Conservation (phyloP, 2,329 filamentous ascomycete genomes). For the Colletotrichum endophyticum region DNA sequence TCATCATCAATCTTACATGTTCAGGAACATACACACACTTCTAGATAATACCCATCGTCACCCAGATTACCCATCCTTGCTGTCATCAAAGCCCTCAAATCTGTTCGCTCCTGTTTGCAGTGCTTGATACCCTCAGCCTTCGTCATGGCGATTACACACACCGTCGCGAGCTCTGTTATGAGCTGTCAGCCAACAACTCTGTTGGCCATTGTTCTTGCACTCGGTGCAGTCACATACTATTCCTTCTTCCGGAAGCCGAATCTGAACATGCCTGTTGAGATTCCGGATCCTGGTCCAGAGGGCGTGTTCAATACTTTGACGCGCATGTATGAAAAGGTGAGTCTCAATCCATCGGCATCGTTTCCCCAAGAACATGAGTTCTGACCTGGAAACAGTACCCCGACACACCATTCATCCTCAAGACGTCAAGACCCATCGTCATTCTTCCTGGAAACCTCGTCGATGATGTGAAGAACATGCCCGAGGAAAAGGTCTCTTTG, state of each 20-base stretch:
- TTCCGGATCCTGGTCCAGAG: background rate
- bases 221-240: background rate
- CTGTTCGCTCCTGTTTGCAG: background rate
- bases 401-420: background rate
- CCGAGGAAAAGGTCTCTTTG: slow-evolving; percentile 4
- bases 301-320: slow-evolving; percentile 1
- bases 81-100: background rate
- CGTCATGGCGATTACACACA: background rate
- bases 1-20: background rate
- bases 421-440: background rate
- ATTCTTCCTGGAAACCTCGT: background rate
- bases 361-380: accelerated
- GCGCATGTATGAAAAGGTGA: background rate
- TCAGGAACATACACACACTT: background rate
- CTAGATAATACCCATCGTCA: background rate
- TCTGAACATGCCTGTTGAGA: background rate
- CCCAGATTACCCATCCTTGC: background rate
- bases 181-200: background rate
- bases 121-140: too few relatives aligned
- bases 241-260: background rate
- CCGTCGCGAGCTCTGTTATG: background rate
- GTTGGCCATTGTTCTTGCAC: background rate
- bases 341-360: background rate
- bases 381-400: background rate
- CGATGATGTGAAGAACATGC: slow-evolving; percentile 5